Conservation (phyloP, 2,329 filamentous ascomycete genomes). For the Colletotrichum sp. region DNA sequence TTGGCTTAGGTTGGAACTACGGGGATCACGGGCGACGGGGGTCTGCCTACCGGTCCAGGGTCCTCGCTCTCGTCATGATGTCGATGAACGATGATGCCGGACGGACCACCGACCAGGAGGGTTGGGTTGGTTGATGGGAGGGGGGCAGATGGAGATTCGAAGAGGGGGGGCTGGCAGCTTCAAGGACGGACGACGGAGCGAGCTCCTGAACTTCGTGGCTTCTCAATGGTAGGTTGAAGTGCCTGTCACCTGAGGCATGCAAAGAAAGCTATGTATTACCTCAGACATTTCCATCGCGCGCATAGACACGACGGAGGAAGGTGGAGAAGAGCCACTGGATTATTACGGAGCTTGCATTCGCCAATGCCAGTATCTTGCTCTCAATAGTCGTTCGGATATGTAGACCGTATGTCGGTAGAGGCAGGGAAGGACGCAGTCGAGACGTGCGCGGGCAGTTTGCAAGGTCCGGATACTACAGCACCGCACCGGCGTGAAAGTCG, state of each 20-base stretch:
- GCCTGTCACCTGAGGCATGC: not conserved
- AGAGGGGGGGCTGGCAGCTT: not conserved
- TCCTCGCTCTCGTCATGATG: conserved; percentile 7
- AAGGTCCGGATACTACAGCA: not conserved
- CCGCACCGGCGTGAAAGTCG: not conserved
- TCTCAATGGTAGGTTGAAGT: not conserved
- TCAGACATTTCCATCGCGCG: not conserved
- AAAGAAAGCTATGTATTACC: not conserved
- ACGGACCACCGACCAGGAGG: not conserved
- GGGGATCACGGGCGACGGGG: conserved; percentile 5
- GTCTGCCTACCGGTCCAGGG: conserved; percentile 12
- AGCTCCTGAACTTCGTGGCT: not conserved
- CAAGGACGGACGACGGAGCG: not conserved
- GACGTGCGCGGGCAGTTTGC: not conserved
- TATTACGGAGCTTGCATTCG: not conserved
- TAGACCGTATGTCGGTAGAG: not conserved
- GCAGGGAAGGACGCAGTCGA: conserved; percentile 5
- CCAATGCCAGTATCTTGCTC: not conserved
- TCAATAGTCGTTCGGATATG: not conserved
- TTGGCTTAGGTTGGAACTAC: not conserved
- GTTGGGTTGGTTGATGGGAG: conserved; percentile 5
- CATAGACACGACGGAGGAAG: not conserved
- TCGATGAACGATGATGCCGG: conserved; percentile 5
- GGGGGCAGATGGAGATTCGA: not conserved
- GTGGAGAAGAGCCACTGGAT: not conserved